Conservation (phyloP, 176 grass and related monocot species). For the Tillandsia fasciculata region DNA sequence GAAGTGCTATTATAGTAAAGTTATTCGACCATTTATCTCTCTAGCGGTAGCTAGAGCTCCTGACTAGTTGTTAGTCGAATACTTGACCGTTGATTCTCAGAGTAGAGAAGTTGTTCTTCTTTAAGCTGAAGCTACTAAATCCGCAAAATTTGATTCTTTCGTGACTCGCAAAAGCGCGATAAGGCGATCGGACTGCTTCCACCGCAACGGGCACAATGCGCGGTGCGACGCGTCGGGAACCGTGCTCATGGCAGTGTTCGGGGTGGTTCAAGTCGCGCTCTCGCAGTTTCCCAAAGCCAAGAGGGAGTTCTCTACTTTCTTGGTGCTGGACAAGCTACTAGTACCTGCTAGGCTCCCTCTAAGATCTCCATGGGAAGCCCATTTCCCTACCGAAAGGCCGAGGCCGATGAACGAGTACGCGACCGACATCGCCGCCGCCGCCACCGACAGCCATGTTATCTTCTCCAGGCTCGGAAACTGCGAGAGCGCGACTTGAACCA, state of each 20-base stretch:
- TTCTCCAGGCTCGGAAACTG: slow-evolving; percentile 79
- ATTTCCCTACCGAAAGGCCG: slow-evolving; percentile 39
- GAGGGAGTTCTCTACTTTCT: slow-evolving; percentile 55
- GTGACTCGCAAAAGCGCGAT: slow-evolving; percentile 32
- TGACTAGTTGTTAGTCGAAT: too few relatives aligned
- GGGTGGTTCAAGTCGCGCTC: slow-evolving; percentile 49
- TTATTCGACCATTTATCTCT: not conserved
- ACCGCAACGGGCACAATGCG: slow-evolving; percentile 25
- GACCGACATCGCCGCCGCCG: slow-evolving; percentile 74
- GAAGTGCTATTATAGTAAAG: not conserved
- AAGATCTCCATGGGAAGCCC: slow-evolving; percentile 26
- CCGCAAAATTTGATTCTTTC: too few relatives aligned
- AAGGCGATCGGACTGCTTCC: slow-evolving; percentile 47
- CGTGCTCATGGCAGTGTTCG: slow-evolving; percentile 51
- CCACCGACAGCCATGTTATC: slow-evolving; percentile 61
- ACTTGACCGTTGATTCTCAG: too few relatives aligned
- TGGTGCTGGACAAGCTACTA: slow-evolving; percentile 16
- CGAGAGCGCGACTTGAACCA: slow-evolving; percentile 57
- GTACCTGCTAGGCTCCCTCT: slow-evolving; percentile 33
- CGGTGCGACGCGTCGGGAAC: slow-evolving; percentile 40
- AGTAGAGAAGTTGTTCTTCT: too few relatives aligned
- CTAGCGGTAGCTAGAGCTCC: not conserved
- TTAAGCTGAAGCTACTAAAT: too few relatives aligned
- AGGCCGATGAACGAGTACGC: slow-evolving; percentile 77
- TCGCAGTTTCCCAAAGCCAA: slow-evolving; percentile 93